phyloP scores from a whole-genome alignment of 192 early-diverging fungal genomes.

The Podila minutissima region DNA sequence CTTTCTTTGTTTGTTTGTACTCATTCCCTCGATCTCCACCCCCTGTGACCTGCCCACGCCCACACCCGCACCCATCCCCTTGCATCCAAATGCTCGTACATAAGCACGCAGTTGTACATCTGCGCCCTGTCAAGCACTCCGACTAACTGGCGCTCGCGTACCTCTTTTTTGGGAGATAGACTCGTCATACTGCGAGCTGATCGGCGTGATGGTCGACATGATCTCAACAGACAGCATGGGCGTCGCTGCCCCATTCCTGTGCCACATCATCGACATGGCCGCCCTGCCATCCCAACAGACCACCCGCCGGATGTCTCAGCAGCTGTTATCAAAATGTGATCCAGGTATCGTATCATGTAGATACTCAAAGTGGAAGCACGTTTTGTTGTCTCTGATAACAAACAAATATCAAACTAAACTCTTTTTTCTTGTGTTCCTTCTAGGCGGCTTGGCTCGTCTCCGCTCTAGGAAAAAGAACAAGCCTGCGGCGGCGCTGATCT shows the following conservation, averaged over 20 bases:
- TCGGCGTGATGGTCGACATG: slow-evolving; percentile 55
- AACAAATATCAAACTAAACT: not conserved
- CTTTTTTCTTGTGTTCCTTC: not conserved
- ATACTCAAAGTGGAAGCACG: not conserved
- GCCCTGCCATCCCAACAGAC: slow-evolving; percentile 64
- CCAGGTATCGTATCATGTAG: slow-evolving; percentile 15
- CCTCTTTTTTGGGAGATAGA: too few relatives aligned
- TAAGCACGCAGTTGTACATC: not conserved
- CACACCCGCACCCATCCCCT: too few relatives aligned
- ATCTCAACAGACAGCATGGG: slow-evolving; percentile 57
- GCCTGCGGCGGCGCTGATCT: slow-evolving; percentile 60
- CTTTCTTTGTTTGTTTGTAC: not conserved
- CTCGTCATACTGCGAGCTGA: slow-evolving; percentile 54
- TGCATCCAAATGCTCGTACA: not conserved
- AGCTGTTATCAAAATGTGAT: slow-evolving; percentile 56
- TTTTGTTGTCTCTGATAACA: too few relatives aligned
- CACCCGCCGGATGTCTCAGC: slow-evolving; percentile 51
- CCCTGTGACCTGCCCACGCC: too few relatives aligned
- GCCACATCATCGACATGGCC: slow-evolving; percentile 67
- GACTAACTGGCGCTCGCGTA: not conserved
- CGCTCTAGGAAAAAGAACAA: slow-evolving; percentile 50
- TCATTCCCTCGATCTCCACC: not conserved
- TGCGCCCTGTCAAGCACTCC: not conserved
- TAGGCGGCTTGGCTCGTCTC: slow-evolving; percentile 22
- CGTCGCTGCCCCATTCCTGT: slow-evolving; percentile 56